phyloP scores from a whole-genome alignment of 441 rosid genomes.

The Corymbia citriodora region DNA sequence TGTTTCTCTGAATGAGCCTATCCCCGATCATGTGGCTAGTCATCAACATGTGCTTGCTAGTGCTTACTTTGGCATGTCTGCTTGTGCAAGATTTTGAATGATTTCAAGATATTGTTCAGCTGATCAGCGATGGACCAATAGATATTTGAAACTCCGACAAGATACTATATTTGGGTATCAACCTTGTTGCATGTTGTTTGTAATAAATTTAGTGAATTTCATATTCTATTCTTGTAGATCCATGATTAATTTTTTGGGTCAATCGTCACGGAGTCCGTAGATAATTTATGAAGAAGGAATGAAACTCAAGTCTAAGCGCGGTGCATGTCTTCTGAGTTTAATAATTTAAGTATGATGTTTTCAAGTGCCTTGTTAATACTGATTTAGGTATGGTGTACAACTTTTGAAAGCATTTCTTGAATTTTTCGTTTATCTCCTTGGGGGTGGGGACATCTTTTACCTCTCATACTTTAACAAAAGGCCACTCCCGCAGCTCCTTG shows the following conservation, averaged over 20 bases:
- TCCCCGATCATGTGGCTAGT: background rate
- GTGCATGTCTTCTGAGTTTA: background rate
- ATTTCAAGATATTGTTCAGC: background rate
- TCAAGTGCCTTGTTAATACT: background rate
- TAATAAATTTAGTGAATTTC: background rate
- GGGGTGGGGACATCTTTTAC: background rate
- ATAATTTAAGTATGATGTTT: background rate
- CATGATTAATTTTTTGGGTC: background rate
- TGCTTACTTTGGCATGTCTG: background rate
- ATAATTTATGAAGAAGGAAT: background rate
- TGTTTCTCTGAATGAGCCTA: accelerated
- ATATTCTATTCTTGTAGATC: background rate
- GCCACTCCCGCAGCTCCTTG: too few relatives aligned
- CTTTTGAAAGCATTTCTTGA: background rate
- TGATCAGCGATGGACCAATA: background rate
- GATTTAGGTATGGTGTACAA: background rate
- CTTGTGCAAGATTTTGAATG: too few relatives aligned
- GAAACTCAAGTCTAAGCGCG: background rate
- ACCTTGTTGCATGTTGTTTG: background rate
- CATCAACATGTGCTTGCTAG: background rate
- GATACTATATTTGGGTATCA: background rate
- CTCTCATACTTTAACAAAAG: background rate
- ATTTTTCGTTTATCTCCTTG: background rate
- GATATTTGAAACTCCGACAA: too few relatives aligned
- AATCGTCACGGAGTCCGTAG: background rate